Percentiles rank a stretch among this genome's conserved stretches.
Conservation (phyloP, 495 filamentous ascomycete species). For the Lineolata rhizophorae region DNA sequence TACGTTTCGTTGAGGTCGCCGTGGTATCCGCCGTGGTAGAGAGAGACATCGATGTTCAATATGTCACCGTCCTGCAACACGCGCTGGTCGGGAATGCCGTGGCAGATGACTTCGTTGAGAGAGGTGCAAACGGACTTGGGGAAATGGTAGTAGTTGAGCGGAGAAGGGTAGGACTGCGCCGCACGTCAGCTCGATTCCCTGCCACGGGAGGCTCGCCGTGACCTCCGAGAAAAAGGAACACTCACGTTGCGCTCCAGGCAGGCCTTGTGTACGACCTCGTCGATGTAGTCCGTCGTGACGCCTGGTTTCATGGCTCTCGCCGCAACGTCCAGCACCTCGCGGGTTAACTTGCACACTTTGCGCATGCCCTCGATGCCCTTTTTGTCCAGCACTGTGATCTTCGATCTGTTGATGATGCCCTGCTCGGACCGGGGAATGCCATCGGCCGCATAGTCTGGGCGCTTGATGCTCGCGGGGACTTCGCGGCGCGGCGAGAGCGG, state of each 20-base stretch:
- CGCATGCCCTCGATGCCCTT: constrained; percentile 75
- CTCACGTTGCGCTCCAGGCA: constrained; percentile 80
- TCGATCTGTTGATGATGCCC: constrained; percentile 45
- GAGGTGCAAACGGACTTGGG: constrained; percentile 97
- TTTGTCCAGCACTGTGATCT: constrained; percentile 60
- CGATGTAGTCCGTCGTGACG: constrained; percentile 88
- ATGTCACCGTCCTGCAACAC: constrained; percentile 21
- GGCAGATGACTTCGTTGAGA: constrained; percentile 73
- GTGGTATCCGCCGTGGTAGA: constrained; percentile 23
- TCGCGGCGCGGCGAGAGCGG: constrained; percentile 54
- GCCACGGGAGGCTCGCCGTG: background rate
- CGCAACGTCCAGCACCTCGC: constrained; percentile 87
- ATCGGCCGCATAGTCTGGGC: constrained; percentile 66
- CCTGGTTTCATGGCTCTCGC: constrained; percentile 63
- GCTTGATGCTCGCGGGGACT: constrained; percentile 59
- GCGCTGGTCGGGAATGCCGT: constrained; percentile 22
- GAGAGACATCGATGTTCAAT: constrained; percentile 22
- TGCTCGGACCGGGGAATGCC: constrained; percentile 68
- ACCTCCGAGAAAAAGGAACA: constrained; percentile 2
- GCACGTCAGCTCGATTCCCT: constrained; percentile 1
- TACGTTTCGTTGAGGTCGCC: constrained; percentile 24
- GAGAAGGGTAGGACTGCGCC: constrained; percentile 79
- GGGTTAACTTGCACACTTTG: constrained; percentile 68
- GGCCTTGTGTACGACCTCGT: constrained; percentile 89
- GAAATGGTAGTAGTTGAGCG: constrained; percentile 88